Conservation (phyloP, 129 eudicot species). For the Artemisia argyi region DNA sequence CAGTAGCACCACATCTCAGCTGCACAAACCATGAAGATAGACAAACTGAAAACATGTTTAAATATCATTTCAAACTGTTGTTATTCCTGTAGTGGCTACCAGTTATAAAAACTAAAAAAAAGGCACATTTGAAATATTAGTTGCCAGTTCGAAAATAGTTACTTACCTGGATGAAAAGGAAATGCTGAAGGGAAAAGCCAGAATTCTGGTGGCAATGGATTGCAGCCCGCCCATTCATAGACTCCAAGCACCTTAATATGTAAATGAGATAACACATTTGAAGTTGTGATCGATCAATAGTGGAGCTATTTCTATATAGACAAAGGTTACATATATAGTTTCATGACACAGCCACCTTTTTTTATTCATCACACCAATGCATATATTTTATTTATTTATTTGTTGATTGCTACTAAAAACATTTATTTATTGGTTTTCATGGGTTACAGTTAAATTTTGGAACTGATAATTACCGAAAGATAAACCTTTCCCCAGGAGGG, state of each 20-base stretch:
- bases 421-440: too few relatives aligned
- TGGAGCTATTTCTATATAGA: too few relatives aligned
- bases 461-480: constrained; percentile 34
- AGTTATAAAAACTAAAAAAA: too few relatives aligned
- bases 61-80: background rate
- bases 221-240: constrained; percentile 67
- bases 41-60: background rate
- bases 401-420: too few relatives aligned
- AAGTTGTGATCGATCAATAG: too few relatives aligned
- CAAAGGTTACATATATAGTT: too few relatives aligned
- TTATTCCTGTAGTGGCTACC: background rate
- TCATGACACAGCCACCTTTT: too few relatives aligned
- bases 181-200: constrained; percentile 63
- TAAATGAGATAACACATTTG: background rate
- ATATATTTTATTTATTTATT: too few relatives aligned
- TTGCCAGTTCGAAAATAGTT: background rate
- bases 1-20: too few relatives aligned
- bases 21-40: too few relatives aligned
- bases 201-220: constrained; percentile 76
- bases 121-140: too few relatives aligned
- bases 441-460: background rate
- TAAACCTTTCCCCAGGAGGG: constrained; percentile 51
- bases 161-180: constrained; percentile 71
- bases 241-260: constrained; percentile 52
- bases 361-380: too few relatives aligned